phyloP scores from a whole-genome alignment of 148 eudicot species.

The Drosera capensis region DNA sequence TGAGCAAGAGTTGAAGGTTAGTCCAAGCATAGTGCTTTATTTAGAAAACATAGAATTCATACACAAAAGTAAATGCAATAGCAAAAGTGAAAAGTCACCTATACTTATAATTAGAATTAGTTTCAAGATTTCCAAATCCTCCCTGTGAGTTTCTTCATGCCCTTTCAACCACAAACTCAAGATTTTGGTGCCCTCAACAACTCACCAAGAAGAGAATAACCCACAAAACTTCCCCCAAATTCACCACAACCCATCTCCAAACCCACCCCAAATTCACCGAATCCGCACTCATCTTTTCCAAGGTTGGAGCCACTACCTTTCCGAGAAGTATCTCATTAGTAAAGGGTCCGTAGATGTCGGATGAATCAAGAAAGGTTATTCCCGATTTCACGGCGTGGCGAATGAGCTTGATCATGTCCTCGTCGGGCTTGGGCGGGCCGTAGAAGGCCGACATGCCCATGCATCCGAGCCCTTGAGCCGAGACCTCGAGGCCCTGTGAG shows the following conservation, averaged over 20 bases:
- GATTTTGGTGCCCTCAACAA: no score
- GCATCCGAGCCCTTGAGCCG: conserved; percentile 37
- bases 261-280: background rate
- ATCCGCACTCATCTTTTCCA: no score
- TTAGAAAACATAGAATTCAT: background rate
- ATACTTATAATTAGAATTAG: no score
- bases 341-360: conserved; percentile 34
- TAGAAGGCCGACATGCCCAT: conserved; percentile 31
- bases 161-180: no score
- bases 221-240: no score
- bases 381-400: conserved; percentile 34
- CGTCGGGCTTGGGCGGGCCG: conserved; percentile 36
- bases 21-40: background rate
- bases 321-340: conserved; percentile 33
- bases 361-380: conserved; percentile 36
- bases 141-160: no score
- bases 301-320: no score
- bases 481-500: conserved; percentile 26
- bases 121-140: no score
- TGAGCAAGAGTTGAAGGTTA: background rate
- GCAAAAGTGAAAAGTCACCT: no score
- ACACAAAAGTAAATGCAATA: background rate
- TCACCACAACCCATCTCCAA: no score
- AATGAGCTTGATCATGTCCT: conserved; percentile 29
- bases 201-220: background rate